phyloP scores from a whole-genome alignment of 2,329 filamentous ascomycete species.

The Neoascochyta sp. region DNA sequence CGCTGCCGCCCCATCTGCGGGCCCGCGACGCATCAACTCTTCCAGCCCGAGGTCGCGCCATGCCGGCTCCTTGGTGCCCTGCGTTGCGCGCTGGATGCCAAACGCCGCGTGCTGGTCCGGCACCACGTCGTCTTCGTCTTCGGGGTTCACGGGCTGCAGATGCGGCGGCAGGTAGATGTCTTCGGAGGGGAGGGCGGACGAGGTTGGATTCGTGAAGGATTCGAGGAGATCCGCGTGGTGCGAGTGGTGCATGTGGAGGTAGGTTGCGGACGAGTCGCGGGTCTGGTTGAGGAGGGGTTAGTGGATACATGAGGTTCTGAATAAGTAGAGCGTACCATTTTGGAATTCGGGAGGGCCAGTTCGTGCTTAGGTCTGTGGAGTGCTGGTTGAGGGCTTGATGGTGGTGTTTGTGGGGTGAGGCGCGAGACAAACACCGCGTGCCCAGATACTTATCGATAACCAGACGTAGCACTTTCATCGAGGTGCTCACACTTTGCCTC shows the following conservation, averaged over 20 bases:
- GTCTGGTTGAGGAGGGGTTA: too few species aligned
- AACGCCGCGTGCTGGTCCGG: constrained; percentile 86
- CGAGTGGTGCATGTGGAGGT: constrained; percentile 69
- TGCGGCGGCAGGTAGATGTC: constrained; percentile 78
- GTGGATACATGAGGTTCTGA: too few species aligned
- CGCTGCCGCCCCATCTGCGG: constrained; percentile 29
- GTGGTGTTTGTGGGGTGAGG: too few species aligned
- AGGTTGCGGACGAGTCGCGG: constrained; percentile 72
- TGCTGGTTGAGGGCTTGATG: too few species aligned
- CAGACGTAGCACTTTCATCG: too few species aligned
- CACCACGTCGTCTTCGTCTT: constrained; percentile 85
- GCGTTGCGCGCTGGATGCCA: constrained; percentile 76
- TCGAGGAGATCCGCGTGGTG: constrained; percentile 77
- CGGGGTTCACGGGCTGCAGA: constrained; percentile 77
- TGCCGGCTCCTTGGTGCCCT: constrained; percentile 64
- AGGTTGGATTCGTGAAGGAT: constrained; percentile 43
- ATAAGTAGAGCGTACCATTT: too few species aligned
- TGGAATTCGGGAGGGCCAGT: not conserved
- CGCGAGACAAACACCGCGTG: too few species aligned
- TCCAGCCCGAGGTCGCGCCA: constrained; percentile 78
- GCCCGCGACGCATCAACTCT: constrained; percentile 64
- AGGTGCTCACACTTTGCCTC: too few species aligned
- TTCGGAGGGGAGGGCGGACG: constrained; percentile 48
- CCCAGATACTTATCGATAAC: too few species aligned
- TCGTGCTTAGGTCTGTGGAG: not conserved